Evolutionary conservation across 2,329 filamentous ascomycete genomes (phyloP).

Genomic region (Chaetomiaceae sp.): DNA sequence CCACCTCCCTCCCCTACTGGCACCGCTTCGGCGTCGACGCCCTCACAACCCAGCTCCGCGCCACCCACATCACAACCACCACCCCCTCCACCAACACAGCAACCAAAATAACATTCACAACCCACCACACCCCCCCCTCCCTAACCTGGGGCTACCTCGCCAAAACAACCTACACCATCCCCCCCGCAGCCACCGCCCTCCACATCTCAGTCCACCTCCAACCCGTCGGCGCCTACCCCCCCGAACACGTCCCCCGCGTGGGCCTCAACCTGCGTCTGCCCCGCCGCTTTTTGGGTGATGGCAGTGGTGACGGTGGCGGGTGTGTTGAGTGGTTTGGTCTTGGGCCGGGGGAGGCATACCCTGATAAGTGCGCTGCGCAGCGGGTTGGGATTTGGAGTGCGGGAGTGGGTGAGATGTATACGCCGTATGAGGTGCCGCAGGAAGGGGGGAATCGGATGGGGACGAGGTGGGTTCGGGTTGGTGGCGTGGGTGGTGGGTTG

Average conservation of each 20-base stretch:
- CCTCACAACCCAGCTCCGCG: slow-evolving; percentile 43
- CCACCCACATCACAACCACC: slow-evolving; percentile 29
- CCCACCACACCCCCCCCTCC: slow-evolving; percentile 53
- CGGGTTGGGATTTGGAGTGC: slow-evolving; percentile 44
- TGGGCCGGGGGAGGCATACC: slow-evolving; percentile 60
- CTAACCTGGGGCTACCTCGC: slow-evolving; percentile 55
- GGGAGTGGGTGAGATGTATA: slow-evolving; percentile 45
- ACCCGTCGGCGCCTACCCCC: slow-evolving; percentile 43
- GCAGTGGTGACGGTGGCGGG: no score
- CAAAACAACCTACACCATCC: slow-evolving; percentile 49
- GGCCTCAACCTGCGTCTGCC: slow-evolving; percentile 54
- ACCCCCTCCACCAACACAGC: not conserved
- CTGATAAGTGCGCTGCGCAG: slow-evolving; percentile 55
- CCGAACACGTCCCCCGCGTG: slow-evolving; percentile 54
- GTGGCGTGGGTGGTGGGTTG: slow-evolving; percentile 28
- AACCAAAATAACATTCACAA: slow-evolving; percentile 35
- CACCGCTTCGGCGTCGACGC: slow-evolving; percentile 44
- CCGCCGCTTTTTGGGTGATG: no score
- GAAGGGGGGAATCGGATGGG: slow-evolving; percentile 62
- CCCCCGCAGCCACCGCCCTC: slow-evolving; percentile 38
- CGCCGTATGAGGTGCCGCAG: slow-evolving; percentile 62
- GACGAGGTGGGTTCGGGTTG: slow-evolving; percentile 48
- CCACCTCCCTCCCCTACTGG: slow-evolving; percentile 54
- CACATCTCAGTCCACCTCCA: slow-evolving; percentile 41
- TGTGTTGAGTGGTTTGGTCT: slow-evolving; percentile 59